These are phyloP conservation scores for Zygosaccharomyces siamensis DNA, from an alignment of 805 yeast genomes.

Conservation along the genomic window DNA sequence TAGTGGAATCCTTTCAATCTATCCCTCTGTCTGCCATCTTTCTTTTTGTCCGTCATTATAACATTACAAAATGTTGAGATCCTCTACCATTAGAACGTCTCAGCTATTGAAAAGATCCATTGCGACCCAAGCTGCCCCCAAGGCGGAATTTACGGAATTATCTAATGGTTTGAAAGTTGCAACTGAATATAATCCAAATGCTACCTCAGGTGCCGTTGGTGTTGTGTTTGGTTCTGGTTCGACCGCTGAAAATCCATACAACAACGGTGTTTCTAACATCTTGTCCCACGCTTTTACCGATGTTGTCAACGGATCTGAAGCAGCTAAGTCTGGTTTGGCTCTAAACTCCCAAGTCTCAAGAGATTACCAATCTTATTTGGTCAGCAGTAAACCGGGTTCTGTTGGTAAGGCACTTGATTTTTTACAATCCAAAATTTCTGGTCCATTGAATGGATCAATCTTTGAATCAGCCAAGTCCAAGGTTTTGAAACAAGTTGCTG, in stretches of 20 bases:
- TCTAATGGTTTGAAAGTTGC: conserved; percentile 73
- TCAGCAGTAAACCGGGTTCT: conserved; percentile 50
- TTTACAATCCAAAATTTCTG: conserved; percentile 40
- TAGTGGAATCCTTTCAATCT: not conserved
- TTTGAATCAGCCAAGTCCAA: conserved; percentile 45
- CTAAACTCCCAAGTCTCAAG: conserved; percentile 50
- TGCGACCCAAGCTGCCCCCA: conserved; percentile 39
- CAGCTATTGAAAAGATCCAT: conserved; percentile 23
- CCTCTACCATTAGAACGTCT: conserved; percentile 20
- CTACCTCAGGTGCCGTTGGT: conserved; percentile 56
- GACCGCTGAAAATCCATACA: conserved; percentile 71
- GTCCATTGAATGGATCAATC: conserved; percentile 41
- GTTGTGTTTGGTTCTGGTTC: conserved; percentile 73
- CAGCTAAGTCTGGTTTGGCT: conserved; percentile 50
- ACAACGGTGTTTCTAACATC: conserved; percentile 74
- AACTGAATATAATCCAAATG: conserved; percentile 53
- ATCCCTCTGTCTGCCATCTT: not conserved
- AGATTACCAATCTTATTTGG: conserved; percentile 61
- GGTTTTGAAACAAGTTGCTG: conserved; percentile 45
- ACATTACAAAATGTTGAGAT: conserved; percentile 19
- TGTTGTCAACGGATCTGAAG: conserved; percentile 32
- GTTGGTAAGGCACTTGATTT: conserved; percentile 48
- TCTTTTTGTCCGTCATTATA: not conserved
- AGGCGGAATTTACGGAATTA: conserved; percentile 66
- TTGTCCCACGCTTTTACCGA: conserved; percentile 47